Conservation (phyloP, 169 alveolate species). For the Plasmodium relictum region DNA sequence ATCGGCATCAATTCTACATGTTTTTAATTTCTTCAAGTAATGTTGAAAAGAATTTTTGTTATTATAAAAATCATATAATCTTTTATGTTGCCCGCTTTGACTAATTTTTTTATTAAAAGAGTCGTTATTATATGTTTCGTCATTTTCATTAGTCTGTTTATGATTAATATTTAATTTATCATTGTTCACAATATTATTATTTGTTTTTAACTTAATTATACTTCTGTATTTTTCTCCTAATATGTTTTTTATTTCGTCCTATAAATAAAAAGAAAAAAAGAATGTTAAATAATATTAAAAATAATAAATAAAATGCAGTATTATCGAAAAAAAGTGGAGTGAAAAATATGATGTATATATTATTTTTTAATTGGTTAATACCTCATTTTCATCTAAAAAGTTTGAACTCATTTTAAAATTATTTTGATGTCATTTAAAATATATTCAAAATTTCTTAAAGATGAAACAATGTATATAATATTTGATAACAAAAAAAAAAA, state of each 20-base stretch:
- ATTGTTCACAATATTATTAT: not conserved
- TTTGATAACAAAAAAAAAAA: too few species aligned
- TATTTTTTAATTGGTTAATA: not conserved
- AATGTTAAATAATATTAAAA: too few species aligned
- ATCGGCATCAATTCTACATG: slow-evolving; percentile 64
- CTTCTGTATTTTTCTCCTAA: slow-evolving; percentile 22
- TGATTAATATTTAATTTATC: not conserved
- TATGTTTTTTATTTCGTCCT: slow-evolving; percentile 20
- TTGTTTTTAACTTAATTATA: slow-evolving; percentile 24
- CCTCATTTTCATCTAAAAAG: slow-evolving; percentile 37
- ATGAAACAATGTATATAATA: not conserved
- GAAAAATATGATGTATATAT: not conserved
- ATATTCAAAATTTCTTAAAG: slow-evolving; percentile 11
- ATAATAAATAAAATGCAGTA: too few species aligned
- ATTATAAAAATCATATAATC: slow-evolving; percentile 51
- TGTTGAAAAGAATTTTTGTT: slow-evolving; percentile 58
- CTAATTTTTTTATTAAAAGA: slow-evolving; percentile 17
- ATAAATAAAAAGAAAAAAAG: not conserved
- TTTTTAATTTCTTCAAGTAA: slow-evolving; percentile 56
- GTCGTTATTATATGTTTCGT: slow-evolving; percentile 8
- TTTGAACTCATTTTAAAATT: slow-evolving; percentile 33
- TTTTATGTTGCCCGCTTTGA: slow-evolving; percentile 51
- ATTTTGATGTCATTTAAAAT: slow-evolving; percentile 42
- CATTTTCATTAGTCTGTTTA: slow-evolving; percentile 10
- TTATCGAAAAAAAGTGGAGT: too few species aligned